phyloP scores from a whole-genome alignment of 2,329 filamentous ascomycete species.

The Penicillium sp. region DNA sequence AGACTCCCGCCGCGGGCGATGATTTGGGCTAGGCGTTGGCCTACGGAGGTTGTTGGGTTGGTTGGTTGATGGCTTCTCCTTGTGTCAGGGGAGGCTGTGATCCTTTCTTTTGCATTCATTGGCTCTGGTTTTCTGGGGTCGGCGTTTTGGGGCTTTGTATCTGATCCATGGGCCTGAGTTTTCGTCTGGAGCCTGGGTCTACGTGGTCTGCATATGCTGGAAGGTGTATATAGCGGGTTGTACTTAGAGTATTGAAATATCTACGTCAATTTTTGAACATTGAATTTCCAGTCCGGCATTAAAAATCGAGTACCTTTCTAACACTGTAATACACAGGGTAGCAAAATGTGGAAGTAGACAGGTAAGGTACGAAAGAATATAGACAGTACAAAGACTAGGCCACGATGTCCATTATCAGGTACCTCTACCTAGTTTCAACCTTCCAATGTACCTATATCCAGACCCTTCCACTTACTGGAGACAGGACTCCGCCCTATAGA shows the following conservation, averaged over 20 bases:
- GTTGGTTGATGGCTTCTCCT: slow-evolving; percentile 58
- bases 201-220: neutral
- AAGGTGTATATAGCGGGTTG: slow-evolving; percentile 11
- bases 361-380: too few species aligned
- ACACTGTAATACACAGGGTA: too few species aligned
- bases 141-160: slow-evolving; percentile 7
- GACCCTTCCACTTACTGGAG: too few species aligned
- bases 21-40: slow-evolving; percentile 80
- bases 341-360: too few species aligned
- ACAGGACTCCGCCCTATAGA: too few species aligned
- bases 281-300: neutral
- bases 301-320: too few species aligned
- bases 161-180: neutral
- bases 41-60: slow-evolving; percentile 80
- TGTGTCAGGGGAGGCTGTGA: neutral
- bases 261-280: neutral
- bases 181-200: neutral
- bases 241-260: slow-evolving; percentile 3
- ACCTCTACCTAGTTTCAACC: too few species aligned
- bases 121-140: slow-evolving; percentile 4
- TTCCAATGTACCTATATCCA: too few species aligned
- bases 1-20: slow-evolving; percentile 79
- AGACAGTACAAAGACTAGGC: too few species aligned
- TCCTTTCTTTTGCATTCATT: slow-evolving; percentile 6
- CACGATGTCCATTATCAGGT: too few species aligned